phyloP scores from a whole-genome alignment of 169 alveolate genomes.

The Eimeria zaria region DNA sequence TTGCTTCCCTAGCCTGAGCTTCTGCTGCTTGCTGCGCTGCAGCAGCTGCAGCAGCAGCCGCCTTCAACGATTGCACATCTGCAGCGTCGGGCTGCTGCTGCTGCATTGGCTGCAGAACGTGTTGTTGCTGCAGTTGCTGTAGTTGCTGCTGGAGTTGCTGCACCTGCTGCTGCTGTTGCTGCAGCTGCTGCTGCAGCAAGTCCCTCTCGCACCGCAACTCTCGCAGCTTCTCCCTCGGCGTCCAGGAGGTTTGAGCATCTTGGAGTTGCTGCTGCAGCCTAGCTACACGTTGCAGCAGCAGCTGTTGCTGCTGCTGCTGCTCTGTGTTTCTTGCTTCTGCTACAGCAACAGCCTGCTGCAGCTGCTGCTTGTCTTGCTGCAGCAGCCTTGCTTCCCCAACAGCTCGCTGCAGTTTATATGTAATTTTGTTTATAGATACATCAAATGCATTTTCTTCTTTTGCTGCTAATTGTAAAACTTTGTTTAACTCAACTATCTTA shows the following conservation, averaged over 20 bases:
- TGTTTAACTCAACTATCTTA: background rate
- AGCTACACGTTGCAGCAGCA: conserved; percentile 17
- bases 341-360: conserved; percentile 31
- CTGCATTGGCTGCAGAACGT: too few species aligned
- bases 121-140: background rate
- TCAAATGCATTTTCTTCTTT: background rate
- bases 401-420: conserved; percentile 24
- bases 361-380: conserved; percentile 61
- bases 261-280: conserved; percentile 33
- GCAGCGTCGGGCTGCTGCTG: conserved; percentile 9
- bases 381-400: conserved; percentile 5
- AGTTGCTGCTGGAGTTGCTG: conserved; percentile 2
- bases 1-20: conserved; percentile 8
- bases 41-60: conserved; percentile 33
- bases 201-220: conserved; percentile 49
- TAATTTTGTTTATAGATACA: background rate
- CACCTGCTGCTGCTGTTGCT: conserved; percentile 35
- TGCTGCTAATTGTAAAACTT: background rate
- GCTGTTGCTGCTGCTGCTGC: conserved; percentile 65
- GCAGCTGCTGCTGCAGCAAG: conserved; percentile 49
- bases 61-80: conserved; percentile 26
- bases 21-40: conserved; percentile 60
- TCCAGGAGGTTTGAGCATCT: background rate
- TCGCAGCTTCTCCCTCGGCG: conserved; percentile 11
- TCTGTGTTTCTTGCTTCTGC: conserved; percentile 1